Percentiles rank a stretch among this genome's conserved stretches.
Evolutionary conservation across 2,329 filamentous ascomycete genomes (phyloP).

Genomic region (Colletotrichum sp.): DNA sequence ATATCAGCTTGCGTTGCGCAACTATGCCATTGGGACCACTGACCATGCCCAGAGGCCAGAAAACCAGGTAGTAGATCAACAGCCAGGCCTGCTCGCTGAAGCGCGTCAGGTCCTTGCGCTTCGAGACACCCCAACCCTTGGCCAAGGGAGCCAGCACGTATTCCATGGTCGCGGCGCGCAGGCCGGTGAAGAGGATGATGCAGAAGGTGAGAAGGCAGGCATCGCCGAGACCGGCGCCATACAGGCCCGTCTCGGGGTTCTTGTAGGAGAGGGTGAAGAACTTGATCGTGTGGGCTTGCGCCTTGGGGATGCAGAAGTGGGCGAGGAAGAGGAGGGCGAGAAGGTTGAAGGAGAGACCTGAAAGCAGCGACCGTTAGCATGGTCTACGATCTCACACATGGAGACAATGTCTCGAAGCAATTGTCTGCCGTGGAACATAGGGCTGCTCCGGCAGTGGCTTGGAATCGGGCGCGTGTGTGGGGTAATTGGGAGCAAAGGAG

Average conservation of each 20-base stretch:
- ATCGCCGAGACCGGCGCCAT: slow-evolving; percentile 82
- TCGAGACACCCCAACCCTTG: slow-evolving; percentile 72
- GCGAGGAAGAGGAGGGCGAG: slow-evolving; percentile 82
- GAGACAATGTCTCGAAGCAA: background rate
- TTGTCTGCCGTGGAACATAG: background rate
- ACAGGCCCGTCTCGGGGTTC: slow-evolving; percentile 70
- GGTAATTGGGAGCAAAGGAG: background rate
- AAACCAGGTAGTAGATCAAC: slow-evolving; percentile 79
- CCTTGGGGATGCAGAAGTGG: slow-evolving; percentile 81
- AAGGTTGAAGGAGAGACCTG: slow-evolving; percentile 83
- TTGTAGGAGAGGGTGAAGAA: slow-evolving; percentile 90
- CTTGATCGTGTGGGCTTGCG: slow-evolving; percentile 79
- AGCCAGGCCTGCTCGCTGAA: slow-evolving; percentile 97
- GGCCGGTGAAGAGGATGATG: slow-evolving; percentile 84
- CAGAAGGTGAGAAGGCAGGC: slow-evolving; percentile 77
- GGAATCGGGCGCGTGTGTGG: background rate
- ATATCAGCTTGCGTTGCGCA: background rate
- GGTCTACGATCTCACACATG: background rate
- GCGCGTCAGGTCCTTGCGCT: slow-evolving; percentile 76
- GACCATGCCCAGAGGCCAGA: slow-evolving; percentile 87
- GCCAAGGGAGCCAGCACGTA: slow-evolving; percentile 84
- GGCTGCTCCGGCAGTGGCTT: background rate
- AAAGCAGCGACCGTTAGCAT: slow-evolving; percentile 25
- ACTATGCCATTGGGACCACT: slow-evolving; percentile 34
- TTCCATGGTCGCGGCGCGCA: slow-evolving; percentile 86